These are phyloP conservation scores for Eucalyptus shirleyi DNA, from an alignment of 345 rosid genomes.

Conservation along the genomic window DNA sequence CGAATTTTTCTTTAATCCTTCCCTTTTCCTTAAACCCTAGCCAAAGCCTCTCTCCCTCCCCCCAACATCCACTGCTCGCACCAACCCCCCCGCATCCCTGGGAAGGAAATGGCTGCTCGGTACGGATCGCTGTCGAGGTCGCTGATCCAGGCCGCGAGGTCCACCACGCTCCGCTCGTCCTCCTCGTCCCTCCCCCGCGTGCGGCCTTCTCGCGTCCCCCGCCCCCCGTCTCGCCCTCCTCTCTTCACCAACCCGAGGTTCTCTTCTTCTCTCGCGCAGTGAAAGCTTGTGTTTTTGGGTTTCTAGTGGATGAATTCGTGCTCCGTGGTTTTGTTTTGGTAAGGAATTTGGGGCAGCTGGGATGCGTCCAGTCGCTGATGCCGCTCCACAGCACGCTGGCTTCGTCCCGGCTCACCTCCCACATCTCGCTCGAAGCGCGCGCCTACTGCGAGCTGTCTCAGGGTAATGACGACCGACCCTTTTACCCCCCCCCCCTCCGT, in stretches of 20 bases:
- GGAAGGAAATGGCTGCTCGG: slow-evolving; percentile 1
- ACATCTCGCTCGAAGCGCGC: slow-evolving; percentile 8
- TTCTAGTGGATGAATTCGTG: background rate
- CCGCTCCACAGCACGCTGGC: slow-evolving; percentile 8
- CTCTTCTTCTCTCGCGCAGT: background rate
- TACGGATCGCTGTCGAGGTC: slow-evolving; percentile 7
- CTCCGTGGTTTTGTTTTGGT: background rate
- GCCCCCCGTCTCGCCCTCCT: background rate
- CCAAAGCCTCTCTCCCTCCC: background rate
- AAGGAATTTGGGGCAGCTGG: slow-evolving; percentile 5
- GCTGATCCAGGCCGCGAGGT: background rate
- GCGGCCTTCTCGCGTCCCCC: background rate
- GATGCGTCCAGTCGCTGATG: slow-evolving; percentile 8
- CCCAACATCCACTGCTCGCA: background rate
- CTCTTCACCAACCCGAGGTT: slow-evolving; percentile 4
- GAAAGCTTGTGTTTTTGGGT: background rate
- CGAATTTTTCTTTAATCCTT: background rate
- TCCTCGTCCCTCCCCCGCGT: background rate
- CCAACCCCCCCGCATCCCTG: background rate
- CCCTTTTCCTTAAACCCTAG: background rate
- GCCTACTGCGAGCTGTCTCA: slow-evolving; percentile 17
- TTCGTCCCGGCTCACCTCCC: slow-evolving; percentile 3
- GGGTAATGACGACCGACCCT: background rate
- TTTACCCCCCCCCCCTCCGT: background rate
- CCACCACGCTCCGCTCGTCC: slow-evolving; percentile 3